phyloP scores from a whole-genome alignment of 345 rosid species.

The Eucalyptus regnans region DNA sequence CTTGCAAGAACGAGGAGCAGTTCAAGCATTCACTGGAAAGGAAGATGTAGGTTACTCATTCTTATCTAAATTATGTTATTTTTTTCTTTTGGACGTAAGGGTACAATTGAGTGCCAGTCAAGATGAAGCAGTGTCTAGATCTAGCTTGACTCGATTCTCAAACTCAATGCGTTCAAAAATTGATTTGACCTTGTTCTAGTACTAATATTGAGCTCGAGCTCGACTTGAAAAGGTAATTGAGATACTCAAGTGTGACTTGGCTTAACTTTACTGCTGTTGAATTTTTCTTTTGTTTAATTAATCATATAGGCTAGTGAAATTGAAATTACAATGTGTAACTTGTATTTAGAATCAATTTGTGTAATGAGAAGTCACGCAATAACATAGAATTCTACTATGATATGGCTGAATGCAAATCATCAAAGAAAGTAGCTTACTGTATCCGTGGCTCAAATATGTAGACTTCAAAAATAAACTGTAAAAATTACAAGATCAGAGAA shows the following conservation, averaged over 20 bases:
- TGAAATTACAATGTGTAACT: background rate
- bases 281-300: background rate
- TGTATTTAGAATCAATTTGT: background rate
- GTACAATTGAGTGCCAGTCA: background rate
- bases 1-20: slow-evolving; percentile 53
- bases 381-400: background rate
- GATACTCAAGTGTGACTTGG: background rate
- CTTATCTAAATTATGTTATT: background rate
- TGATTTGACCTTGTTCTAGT: background rate
- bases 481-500: background rate
- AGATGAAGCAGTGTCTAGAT: background rate
- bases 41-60: slow-evolving; percentile 54
- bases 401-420: background rate
- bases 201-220: background rate
- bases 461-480: background rate
- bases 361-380: background rate
- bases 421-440: background rate
- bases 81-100: background rate
- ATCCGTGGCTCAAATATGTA: background rate
- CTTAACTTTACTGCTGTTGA: background rate
- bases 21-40: slow-evolving; percentile 62
- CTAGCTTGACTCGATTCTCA: background rate
- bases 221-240: background rate
- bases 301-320: background rate
- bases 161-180: background rate